Base-by-base conservation (phyloP, 139 green algal genomes). In the Tetradesmus lagerheimii region DNA sequence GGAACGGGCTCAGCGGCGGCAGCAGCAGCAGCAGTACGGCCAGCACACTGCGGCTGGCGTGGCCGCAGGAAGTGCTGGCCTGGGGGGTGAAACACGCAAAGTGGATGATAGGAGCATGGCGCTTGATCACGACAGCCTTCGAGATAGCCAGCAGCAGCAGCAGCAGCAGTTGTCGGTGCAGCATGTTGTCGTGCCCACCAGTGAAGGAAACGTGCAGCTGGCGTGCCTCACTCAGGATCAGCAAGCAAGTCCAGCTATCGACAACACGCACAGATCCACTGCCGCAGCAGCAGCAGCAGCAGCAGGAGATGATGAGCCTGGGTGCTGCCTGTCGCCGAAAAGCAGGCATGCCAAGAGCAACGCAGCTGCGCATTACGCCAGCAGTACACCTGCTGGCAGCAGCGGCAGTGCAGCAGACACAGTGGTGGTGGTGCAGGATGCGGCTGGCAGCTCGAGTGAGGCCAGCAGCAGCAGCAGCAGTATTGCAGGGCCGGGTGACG, bases 381-480 rank as follows among this genome's bases (percentile, higher is more conserved):
- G 50, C 50, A 50, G 43, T 64, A 12, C 50, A 64, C 57, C 23
- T 71, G 57, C 50, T 85, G 27, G 43, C 25, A 67, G 31, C 31
- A 18, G 1, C 23, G 11, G 39, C 27, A 41, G 43, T 12, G 18
- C 34, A 39, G 38, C 25, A 43, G 79, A 85, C 53, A 85, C 79
- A 71, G 41, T 85, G 25, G 79, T 85, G 41, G 27, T 67, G 41
- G 43, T 85, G 31, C 41, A 66, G 16, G 41, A 85, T 66, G 79
- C n/a, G n/a, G n/a, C 11, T 11, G 41, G 57, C 57, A 71, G 57
- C 57, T 71, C 57, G 6, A 50, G 43, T 71, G 57, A 8, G 57
- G 57, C 20, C 18, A 71, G 57, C 57, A 71, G 57, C 57, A 31
- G 45, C 45, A 57, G 45, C 45, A 57, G 45, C 45, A 57, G 0